Conservation (phyloP, 345 rosid species). For the Eucalyptus viminalis region DNA sequence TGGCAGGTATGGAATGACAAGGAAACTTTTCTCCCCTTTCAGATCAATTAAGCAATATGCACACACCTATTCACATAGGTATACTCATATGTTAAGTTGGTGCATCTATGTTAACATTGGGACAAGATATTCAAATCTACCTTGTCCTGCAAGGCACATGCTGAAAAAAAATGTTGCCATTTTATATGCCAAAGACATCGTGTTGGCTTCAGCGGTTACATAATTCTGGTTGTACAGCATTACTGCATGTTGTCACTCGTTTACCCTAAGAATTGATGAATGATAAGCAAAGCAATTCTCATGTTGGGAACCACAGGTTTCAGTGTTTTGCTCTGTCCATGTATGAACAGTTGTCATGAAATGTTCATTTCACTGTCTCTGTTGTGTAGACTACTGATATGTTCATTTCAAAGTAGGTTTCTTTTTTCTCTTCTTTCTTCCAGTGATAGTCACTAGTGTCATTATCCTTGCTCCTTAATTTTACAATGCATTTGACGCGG, state of each 20-base stretch:
- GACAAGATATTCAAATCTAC: neutral
- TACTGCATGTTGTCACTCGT: neutral
- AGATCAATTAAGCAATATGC: neutral
- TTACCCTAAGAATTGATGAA: neutral
- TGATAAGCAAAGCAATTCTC: neutral
- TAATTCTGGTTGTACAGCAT: neutral
- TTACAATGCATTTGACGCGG: neutral
- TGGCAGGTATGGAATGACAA: slow-evolving; percentile 53
- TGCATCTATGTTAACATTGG: neutral
- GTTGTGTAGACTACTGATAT: neutral
- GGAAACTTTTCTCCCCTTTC: neutral
- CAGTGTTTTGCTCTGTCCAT: neutral
- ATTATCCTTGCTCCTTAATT: neutral
- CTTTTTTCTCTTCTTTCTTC: neutral
- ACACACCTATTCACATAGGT: neutral
- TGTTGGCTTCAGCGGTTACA: neutral
- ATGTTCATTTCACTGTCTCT: neutral
- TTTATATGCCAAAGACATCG: neutral
- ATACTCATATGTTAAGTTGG: neutral
- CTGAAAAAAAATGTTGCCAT: neutral
- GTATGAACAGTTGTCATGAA: neutral
- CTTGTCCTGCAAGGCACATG: neutral
- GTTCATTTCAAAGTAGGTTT: neutral
- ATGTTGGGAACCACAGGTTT: neutral
- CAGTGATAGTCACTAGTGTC: neutral